Percentiles rank a stretch among this genome's conserved stretches.
These are phyloP conservation scores for Aspergillus sp. DNA, from an alignment of 2,329 filamentous ascomycete genomes.

Conservation along the genomic window DNA sequence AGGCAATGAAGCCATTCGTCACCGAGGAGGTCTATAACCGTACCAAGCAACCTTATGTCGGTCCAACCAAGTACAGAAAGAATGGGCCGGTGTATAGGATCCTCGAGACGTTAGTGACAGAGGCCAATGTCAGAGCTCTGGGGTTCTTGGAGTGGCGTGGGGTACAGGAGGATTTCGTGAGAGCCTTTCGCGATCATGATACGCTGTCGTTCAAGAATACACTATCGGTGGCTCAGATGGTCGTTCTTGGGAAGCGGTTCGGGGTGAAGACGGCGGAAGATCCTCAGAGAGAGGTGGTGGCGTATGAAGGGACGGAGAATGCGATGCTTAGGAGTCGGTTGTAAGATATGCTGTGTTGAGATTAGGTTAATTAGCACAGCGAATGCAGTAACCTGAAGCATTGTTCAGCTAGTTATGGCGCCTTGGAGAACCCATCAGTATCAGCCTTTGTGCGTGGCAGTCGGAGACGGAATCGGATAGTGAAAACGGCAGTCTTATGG, in stretches of 20 bases:
- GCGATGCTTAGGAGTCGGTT: not conserved
- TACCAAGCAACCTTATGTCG: constrained; percentile 55
- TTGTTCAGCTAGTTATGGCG: too few relatives aligned
- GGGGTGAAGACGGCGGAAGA: constrained; percentile 40
- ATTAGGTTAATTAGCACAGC: too few relatives aligned
- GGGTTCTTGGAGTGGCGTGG: constrained; percentile 47
- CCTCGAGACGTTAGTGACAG: constrained; percentile 34
- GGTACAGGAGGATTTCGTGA: constrained; percentile 37
- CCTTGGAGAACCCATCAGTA: too few relatives aligned
- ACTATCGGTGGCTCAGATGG: constrained; percentile 46
- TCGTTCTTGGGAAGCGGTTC: constrained; percentile 49
- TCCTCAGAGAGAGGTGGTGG: not conserved
- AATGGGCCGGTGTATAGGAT: constrained; percentile 48
- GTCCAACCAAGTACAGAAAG: constrained; percentile 45
- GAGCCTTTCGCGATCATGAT: constrained; percentile 44
- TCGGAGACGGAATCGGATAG: too few relatives aligned
- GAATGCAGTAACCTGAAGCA: too few relatives aligned
- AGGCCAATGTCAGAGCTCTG: constrained; percentile 40
- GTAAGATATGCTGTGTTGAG: not conserved
- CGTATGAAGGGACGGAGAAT: not conserved
- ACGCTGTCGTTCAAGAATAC: constrained; percentile 39
- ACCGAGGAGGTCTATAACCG: constrained; percentile 55
- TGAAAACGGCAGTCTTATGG: too few relatives aligned
- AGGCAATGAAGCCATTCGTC: constrained; percentile 54
- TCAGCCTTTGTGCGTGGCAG: too few relatives aligned